Percentiles rank a stretch among this genome's conserved stretches.
Conservation (phyloP, 495 filamentous ascomycete genomes). For the Emericellopsis terricola region DNA sequence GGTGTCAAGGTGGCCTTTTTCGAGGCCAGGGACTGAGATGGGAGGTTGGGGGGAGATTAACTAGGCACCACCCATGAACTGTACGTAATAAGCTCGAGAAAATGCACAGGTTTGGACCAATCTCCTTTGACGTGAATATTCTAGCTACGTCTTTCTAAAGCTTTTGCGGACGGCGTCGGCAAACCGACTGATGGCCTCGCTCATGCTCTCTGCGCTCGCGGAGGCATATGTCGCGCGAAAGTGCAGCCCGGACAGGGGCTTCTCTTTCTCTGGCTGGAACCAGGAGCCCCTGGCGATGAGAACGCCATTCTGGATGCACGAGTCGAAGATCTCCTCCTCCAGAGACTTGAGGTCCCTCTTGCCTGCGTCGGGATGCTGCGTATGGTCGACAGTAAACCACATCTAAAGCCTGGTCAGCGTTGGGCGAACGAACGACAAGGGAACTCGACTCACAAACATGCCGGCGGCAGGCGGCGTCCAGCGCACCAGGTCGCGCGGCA, state of each 20-base stretch:
- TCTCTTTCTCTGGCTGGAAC: conserved; percentile 51
- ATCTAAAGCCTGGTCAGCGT: conserved; percentile 39
- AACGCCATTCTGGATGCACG: conserved; percentile 49
- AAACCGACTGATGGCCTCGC: conserved; percentile 60
- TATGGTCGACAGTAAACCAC: conserved; percentile 68
- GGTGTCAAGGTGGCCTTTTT: conserved; percentile 44
- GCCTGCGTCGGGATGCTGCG: conserved; percentile 44
- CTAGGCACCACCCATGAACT: background rate
- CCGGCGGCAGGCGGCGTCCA: conserved; percentile 79
- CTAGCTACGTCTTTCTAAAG: conserved; percentile 29
- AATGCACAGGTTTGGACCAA: too few relatives aligned
- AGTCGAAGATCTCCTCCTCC: conserved; percentile 71
- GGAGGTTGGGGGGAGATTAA: background rate
- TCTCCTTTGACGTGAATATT: too few relatives aligned
- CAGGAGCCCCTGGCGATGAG: conserved; percentile 70
- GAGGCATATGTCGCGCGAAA: conserved; percentile 84
- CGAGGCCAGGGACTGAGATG: conserved; percentile 16
- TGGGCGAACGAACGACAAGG: too few relatives aligned
- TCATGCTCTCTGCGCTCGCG: conserved; percentile 55
- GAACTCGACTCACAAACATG: conserved; percentile 73
- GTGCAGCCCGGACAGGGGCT: conserved; percentile 38
- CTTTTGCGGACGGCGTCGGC: conserved; percentile 46
- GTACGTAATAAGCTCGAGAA: background rate
- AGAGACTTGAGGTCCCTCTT: conserved; percentile 46
- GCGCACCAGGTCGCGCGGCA: conserved; percentile 61